Base-by-base conservation (phyloP, 202 grass and related monocot genomes). In the Hordeum pubiflorum region DNA sequence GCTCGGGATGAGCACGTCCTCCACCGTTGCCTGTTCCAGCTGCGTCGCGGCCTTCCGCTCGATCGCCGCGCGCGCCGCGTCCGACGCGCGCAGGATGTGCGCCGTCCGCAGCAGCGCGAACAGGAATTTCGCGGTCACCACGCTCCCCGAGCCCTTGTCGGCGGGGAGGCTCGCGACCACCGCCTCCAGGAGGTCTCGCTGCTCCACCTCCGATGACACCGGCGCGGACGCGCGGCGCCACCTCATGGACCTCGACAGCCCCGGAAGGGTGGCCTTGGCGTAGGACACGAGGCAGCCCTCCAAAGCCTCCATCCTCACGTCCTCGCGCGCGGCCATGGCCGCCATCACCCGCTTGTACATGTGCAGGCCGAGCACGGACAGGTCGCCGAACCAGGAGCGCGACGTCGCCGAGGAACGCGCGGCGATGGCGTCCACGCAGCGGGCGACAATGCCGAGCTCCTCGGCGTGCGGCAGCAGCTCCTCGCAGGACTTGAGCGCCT, bases 401-500 rank as follows among this genome's bases (percentile, higher is more conserved):
- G 85, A 48, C 22, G 85, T 33, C 15, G 87, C 24, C 21, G 88
- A 80, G 7, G 92, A 83, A 23, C 82, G 76, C 40, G 87, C 59
- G 18, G 90, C 88, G 75, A 98, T 91, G 71, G 90, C 66, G 0
- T 97, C 94, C 57, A 86, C 86, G 79, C 90, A 94, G 50, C 90
- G 88, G 48, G 10, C 36, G 10, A 88, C 86, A 33, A 98, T 69
- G 75, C 82, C 90, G 32, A 89, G 86, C 2, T 93, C 74, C 56
- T 94, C 92, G 11, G 90, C 90, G 10, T 88, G 62, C 21, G 92
- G 88, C 6, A 81, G 66, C 10, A 98, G 80, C 11, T 95, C 90
- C 82, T 95, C 95, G 69, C 92, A 98, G 32, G 88, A 91, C 79
- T 98, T 94, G 74, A 98, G 95, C 54, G 95, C 80, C 69, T 86